These are phyloP conservation scores for Agastache rugosa DNA, from an alignment of 257 asterid species.

Conservation along the genomic window DNA sequence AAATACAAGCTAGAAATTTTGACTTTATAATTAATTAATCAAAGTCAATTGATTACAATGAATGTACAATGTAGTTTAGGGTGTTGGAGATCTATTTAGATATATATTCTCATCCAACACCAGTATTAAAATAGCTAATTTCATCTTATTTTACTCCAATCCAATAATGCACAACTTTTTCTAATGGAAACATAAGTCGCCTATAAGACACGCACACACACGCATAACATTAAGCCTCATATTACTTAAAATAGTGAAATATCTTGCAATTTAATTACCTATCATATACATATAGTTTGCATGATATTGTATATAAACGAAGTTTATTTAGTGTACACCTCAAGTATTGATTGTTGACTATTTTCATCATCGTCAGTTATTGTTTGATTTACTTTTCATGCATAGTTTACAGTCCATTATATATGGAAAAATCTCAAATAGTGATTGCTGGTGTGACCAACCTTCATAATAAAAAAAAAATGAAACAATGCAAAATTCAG, in stretches of 20 bases:
- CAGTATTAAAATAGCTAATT: not conserved
- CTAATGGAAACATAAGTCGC: not conserved
- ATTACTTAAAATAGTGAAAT: no score
- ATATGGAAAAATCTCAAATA: no score
- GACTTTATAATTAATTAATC: not conserved
- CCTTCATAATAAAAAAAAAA: not conserved
- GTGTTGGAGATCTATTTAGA: not conserved
- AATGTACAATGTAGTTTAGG: no score
- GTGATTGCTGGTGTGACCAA: no score
- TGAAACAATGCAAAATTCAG: not conserved
- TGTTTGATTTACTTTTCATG: no score
- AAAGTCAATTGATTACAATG: not conserved
- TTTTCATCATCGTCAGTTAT: no score
- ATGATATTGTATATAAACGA: not conserved
- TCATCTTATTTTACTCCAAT: not conserved
- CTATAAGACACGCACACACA: no score
- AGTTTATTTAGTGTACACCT: not conserved
- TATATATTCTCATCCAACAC: not conserved
- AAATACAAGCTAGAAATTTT: not conserved
- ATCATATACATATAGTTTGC: not conserved
- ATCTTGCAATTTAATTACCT: no score
- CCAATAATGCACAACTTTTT: not conserved
- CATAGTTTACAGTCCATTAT: no score
- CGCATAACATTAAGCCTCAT: no score
- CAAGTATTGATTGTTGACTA: no score